A percentile compares a stretch with the other conserved stretches of the same genome.
Evolutionary conservation across 2,329 filamentous ascomycete genomes (phyloP).

Genomic region (Exophiala xenobiotica): DNA sequence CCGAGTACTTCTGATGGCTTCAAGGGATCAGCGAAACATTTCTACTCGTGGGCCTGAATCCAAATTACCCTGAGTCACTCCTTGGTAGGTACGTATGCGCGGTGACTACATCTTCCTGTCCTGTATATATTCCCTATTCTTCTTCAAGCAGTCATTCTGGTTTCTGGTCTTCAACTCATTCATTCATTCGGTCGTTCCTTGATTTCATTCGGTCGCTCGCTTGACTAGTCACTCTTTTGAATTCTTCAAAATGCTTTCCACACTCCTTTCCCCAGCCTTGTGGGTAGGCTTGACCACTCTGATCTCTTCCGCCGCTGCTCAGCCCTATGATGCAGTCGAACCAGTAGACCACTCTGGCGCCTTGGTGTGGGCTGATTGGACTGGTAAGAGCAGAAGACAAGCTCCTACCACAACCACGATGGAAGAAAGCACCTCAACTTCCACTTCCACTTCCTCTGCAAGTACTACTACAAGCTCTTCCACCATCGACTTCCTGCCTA

Average conservation of each 20-base stretch:
- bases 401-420: background rate
- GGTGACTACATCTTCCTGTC: background rate
- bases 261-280: conserved; percentile 21
- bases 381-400: background rate
- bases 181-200: conserved; percentile 4
- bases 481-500: conserved; percentile 2
- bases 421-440: background rate
- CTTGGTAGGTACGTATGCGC: background rate
- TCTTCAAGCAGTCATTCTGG: background rate
- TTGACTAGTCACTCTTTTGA: conserved; percentile 21
- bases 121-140: conserved; percentile 18
- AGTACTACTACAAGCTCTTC: too few relatives aligned
- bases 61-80: conserved; percentile 22
- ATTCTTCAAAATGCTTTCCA: conserved; percentile 21
- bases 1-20: too few relatives aligned
- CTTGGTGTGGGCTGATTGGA: conserved; percentile 20
- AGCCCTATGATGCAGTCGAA: background rate
- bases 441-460: background rate
- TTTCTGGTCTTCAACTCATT: conserved; percentile 11
- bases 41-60: background rate
- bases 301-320: conserved; percentile 13
- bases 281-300: conserved; percentile 18
- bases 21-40: conserved; percentile 18
- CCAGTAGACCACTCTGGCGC: background rate
- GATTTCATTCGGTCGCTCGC: conserved; percentile 12